phyloP scores from a whole-genome alignment of 768 basidiomycete species.

The Rhizopogon vesiculosus region DNA sequence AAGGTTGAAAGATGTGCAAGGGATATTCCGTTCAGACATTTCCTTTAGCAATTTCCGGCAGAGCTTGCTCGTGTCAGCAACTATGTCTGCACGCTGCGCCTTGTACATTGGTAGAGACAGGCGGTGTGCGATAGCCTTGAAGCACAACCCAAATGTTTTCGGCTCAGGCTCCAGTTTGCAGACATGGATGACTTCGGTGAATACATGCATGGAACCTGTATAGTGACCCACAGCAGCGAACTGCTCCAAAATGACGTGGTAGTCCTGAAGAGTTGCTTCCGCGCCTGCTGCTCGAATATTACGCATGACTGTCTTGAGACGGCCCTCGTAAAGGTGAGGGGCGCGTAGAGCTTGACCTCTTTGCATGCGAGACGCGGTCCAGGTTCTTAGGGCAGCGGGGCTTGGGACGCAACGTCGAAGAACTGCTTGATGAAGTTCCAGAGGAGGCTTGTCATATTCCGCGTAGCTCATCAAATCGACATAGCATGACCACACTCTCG shows the following conservation, averaged over 20 bases:
- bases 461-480: slow-evolving; percentile 46
- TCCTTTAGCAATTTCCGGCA: slow-evolving; percentile 50
- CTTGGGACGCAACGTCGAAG: slow-evolving; percentile 61
- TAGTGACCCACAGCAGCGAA: slow-evolving; percentile 76
- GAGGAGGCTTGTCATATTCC: slow-evolving; percentile 47
- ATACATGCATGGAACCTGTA: slow-evolving; percentile 53
- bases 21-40: slow-evolving; percentile 46
- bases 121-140: slow-evolving; percentile 70
- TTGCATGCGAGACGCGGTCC: slow-evolving; percentile 37
- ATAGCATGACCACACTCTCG: slow-evolving; percentile 64
- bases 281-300: slow-evolving; percentile 54
- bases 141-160: slow-evolving; percentile 57
- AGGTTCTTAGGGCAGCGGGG: slow-evolving; percentile 38
- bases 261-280: slow-evolving; percentile 56
- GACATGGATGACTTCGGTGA: slow-evolving; percentile 47
- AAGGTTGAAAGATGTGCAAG: slow-evolving; percentile 54
- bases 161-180: slow-evolving; percentile 41
- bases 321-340: slow-evolving; percentile 58
- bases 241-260: slow-evolving; percentile 68
- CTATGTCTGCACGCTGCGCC: slow-evolving; percentile 28
- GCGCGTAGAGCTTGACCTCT: slow-evolving; percentile 29
- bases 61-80: slow-evolving; percentile 40
- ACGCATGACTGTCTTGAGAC: slow-evolving; percentile 62
- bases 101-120: slow-evolving; percentile 53
- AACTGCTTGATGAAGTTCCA: slow-evolving; percentile 64